Evolutionary conservation across 78 protist genomes (phyloP), one percentile per base, ranked within the genome.

Genomic region (Thecamonas trahens): DNA sequence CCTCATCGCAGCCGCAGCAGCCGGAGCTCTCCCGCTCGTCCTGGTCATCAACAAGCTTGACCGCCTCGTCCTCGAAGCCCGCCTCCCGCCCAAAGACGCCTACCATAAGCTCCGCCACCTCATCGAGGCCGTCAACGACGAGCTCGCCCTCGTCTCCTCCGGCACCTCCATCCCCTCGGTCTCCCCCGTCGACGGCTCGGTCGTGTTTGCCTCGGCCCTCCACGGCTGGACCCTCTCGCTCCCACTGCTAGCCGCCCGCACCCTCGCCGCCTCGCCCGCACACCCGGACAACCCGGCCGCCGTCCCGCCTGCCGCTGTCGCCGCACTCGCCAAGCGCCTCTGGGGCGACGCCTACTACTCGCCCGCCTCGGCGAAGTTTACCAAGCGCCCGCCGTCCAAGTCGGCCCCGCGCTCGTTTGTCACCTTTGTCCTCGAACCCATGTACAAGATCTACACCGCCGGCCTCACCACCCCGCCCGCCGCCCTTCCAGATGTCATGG

Each of bases 41-140:
- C 55, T 94, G 0, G 38, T 87, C 24, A 60, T 92, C 75, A 89
- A 69, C 64, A 94, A 94, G 72, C n/a, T 95, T 22, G 98, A 95
- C 66, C 80, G 99, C 13, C 74, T 94, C 28, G 79, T 96, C 22
- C 60, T 89, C 14, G 99, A 96, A 65, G 81, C 94, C n/a, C 84
- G 84, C 66, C 83, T 97, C 9, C 99, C 99, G 13, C 98, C 99
- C 44, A 22, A 38, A 0, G 99, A 97, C 65, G 98, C 98, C 40
- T 96, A 94, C 81, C 61, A 63, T 68, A 96, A 97, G 73, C 20
- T 96, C 3, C 58, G 63, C 14, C 92, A 93, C 79, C 76, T 78
- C 28, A 64, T 94, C 58, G 92, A 79, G 40, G 93, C 85, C 54
- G 81, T 90, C 34, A 94, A 94, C 78, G 14, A 59, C n/a, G n/a